Conservation (phyloP, 2,329 filamentous ascomycete species). For the Alternaria triticina region DNA sequence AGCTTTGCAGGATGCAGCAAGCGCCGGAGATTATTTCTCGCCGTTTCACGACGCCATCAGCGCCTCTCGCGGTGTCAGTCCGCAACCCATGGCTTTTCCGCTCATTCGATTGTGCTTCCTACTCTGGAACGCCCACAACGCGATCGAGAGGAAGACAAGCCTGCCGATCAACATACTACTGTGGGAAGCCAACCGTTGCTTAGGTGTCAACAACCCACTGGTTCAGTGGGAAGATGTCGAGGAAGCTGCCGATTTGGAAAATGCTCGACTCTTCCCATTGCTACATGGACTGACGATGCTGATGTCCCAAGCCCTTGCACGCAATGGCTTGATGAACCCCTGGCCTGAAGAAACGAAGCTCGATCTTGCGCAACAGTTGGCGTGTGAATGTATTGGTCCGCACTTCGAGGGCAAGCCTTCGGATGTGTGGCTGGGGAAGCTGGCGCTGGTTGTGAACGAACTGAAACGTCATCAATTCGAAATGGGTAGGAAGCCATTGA, state of each 20-base stretch:
- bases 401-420: neutral
- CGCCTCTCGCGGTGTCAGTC: neutral
- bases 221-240: conserved; percentile 3
- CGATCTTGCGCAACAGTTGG: neutral
- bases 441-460: neutral
- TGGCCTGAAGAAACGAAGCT: neutral
- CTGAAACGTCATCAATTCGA: conserved; percentile 5
- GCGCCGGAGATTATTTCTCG: neutral
- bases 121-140: neutral
- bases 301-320: neutral
- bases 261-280: neutral
- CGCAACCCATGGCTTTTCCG: conserved; percentile 4
- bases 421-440: conserved; percentile 1
- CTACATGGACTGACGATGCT: conserved; percentile 3
- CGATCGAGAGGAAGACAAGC: conserved; percentile 1
- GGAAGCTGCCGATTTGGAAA: neutral
- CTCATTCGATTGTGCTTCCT: conserved; percentile 2
- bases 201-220: neutral
- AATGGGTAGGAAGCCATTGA: conserved; percentile 4
- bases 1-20: conserved; percentile 5
- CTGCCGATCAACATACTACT: neutral
- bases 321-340: neutral
- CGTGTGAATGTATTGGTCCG: neutral
- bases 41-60: conserved; percentile 6
- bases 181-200: neutral